Conservation (phyloP, 2,329 filamentous ascomycete genomes). For the Colletotrichum sp. region DNA sequence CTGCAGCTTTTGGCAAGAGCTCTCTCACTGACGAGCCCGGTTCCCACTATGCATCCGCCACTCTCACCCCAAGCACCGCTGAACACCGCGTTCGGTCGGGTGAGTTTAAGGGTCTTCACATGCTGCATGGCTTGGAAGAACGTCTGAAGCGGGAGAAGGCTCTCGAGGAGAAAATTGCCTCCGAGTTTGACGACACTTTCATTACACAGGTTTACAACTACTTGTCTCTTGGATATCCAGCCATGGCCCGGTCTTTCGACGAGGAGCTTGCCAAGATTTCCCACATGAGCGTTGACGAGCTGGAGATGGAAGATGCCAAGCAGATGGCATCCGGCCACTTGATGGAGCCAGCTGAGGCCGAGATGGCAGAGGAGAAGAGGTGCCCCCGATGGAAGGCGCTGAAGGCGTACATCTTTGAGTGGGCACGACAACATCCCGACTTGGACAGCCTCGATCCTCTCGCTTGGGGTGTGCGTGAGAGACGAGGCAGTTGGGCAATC, state of each 20-base stretch:
- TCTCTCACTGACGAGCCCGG: conserved; percentile 46
- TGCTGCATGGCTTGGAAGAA: conserved; percentile 58
- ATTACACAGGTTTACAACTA: conserved; percentile 98
- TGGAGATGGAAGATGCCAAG: conserved; percentile 73
- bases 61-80: conserved; percentile 24
- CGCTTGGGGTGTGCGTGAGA: conserved; percentile 71
- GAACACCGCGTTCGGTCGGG: conserved; percentile 32
- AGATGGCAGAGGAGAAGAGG: conserved; percentile 55
- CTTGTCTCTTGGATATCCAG: conserved; percentile 88
- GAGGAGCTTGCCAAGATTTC: conserved; percentile 85
- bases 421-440: conserved; percentile 85
- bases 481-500: conserved; percentile 76
- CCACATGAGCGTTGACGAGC: conserved; percentile 68
- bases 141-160: conserved; percentile 55
- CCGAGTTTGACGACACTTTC: conserved; percentile 83
- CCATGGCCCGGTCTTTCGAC: conserved; percentile 83
- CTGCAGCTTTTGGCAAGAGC: conserved; percentile 42
- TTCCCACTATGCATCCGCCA: conserved; percentile 28
- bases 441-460: conserved; percentile 65
- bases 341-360: conserved; percentile 53
- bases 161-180: conserved; percentile 56
- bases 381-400: conserved; percentile 82
- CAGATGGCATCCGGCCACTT: conserved; percentile 76
- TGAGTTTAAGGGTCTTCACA: conserved; percentile 50
- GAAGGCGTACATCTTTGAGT: conserved; percentile 83